Conservation (phyloP, 805 yeast genomes). For the Jamesozyma piceae region DNA sequence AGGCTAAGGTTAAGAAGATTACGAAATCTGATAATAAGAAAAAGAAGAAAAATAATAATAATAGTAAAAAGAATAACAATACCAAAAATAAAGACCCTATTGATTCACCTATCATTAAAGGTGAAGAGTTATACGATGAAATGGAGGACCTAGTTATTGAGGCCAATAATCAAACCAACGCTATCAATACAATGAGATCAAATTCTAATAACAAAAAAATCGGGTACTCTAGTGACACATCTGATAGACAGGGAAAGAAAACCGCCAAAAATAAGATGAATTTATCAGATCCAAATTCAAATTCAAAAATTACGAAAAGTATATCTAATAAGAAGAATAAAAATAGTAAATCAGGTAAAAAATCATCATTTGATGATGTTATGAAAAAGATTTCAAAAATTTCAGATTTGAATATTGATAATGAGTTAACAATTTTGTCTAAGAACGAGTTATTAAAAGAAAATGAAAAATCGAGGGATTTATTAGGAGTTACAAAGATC, state of each 20-base stretch:
- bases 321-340: not conserved
- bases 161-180: not conserved
- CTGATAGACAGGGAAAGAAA: not conserved
- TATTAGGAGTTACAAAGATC: constrained; percentile 79
- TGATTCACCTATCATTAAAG: not conserved
- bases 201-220: no score
- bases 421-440: not conserved
- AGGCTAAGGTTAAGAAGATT: not conserved
- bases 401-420: not conserved
- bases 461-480: constrained; percentile 43
- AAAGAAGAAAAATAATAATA: not conserved
- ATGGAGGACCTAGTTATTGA: not conserved
- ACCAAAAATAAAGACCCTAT: not conserved
- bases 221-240: not conserved
- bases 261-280: not conserved
- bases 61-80: not conserved
- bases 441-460: not conserved
- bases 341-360: not conserved
- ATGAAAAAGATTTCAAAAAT: constrained; percentile 3
- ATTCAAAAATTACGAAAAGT: not conserved
- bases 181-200: no score
- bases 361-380: constrained; percentile 5
- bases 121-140: not conserved
- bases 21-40: not conserved
- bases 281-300: not conserved